Evolutionary conservation across 2,329 filamentous ascomycete genomes (phyloP), one percentile per base, ranked within the genome.

Genomic region (Pochonia chlamydosporia): DNA sequence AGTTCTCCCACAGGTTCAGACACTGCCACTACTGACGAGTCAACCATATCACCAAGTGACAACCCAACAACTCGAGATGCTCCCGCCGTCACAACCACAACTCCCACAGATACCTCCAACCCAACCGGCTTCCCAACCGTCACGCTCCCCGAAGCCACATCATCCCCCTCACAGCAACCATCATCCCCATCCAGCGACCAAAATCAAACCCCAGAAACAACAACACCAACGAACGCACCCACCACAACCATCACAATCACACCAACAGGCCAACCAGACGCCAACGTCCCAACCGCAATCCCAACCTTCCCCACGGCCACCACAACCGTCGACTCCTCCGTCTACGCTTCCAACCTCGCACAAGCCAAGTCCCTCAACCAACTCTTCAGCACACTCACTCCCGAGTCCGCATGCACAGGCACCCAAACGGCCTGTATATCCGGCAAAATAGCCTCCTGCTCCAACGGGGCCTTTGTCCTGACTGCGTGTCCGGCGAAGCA

Each of bases 391-490:
- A 59, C 54, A 2, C 61, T 78, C 28, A 73, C 69, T 1, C 62
- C 68, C 5, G 53, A 70, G 18, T 73, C 75, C 3, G 65, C 72
- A 43, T 83, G 79, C 56, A 57, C 54, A 0, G 45, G 57, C 1
- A 65, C 65, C 23, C 73, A 81, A 48, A 66, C 70, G 3, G 78
- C 78, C 4, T 83, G 79, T 46, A 71, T 82, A 39, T 59, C 65
- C 13, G 74, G 76, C 20, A 67, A 71, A 43, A 56, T 75, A 4
- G 77, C 67, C n/a, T 58, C 59, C 13, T 84, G 80, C 55, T 60
- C 62, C 10, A 48, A 51, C 5, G 71, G 72, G 16, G 57, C 54
- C 0, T 82, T 75, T 54, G 55, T 61, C 4, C 67, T 79, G 16
- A 56, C 54, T 1, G 50, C 60, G 9, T 72, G 72, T 35, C 64